Evolutionary conservation across 208 protist genomes (phyloP).

Genomic region (Blastocrithidia nonstop): DNA sequence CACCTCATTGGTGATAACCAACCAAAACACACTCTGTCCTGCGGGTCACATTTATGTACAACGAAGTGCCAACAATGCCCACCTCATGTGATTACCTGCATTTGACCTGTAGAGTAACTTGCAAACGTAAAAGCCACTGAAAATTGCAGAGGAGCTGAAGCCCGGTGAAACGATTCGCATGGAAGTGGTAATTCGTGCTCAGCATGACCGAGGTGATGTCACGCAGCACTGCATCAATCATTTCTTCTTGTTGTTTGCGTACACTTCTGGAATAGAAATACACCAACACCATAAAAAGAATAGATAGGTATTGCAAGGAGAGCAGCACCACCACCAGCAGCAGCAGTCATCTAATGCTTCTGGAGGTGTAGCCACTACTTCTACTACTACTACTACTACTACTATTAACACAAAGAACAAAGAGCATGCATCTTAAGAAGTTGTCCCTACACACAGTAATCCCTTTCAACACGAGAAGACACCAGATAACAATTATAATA

Average conservation of each 20-base stretch:
- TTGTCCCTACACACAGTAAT: no score
- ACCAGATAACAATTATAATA: no score
- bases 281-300: no score
- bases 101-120: slow-evolving; percentile 31
- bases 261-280: slow-evolving; percentile 10
- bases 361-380: no score
- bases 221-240: slow-evolving; percentile 30
- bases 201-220: slow-evolving; percentile 29
- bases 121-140: slow-evolving; percentile 18
- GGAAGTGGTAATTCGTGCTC: slow-evolving; percentile 29
- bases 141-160: slow-evolving; percentile 21
- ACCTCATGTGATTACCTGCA: slow-evolving; percentile 41
- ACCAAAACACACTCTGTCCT: slow-evolving; percentile 30
- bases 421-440: no score
- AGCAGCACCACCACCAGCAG: no score
- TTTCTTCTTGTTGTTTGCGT: slow-evolving; percentile 42
- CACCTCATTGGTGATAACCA: slow-evolving; percentile 40
- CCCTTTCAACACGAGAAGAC: no score
- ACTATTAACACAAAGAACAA: no score
- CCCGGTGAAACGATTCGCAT: slow-evolving; percentile 22
- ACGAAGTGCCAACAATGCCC: slow-evolving; percentile 42
- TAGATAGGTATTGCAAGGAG: no score
- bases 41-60: slow-evolving; percentile 55
- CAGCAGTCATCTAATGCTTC: no score
- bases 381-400: no score